phyloP scores from a whole-genome alignment of 2,329 filamentous ascomycete species.

The Magnaporthiopsis incrustans region DNA sequence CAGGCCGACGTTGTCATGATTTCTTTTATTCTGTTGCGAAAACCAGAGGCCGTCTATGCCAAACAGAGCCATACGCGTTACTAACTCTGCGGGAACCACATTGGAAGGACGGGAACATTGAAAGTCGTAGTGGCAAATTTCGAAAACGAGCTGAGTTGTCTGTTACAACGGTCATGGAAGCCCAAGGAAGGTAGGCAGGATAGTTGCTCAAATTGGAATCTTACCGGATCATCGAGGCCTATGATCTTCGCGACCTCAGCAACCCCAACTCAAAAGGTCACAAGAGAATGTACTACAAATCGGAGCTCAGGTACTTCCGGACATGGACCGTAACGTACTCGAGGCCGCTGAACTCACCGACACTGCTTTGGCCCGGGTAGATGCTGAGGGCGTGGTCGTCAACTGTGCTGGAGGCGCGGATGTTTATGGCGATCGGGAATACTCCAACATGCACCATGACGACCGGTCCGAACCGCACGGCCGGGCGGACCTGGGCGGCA shows the following conservation, averaged over 20 bases:
- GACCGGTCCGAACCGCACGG: conserved; percentile 48
- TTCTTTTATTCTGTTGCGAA: not conserved
- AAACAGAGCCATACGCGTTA: not conserved
- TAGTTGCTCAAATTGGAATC: not conserved
- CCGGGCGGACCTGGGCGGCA: conserved; percentile 39
- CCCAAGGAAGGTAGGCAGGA: not conserved
- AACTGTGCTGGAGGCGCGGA: conserved; percentile 53
- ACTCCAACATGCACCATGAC: conserved; percentile 61
- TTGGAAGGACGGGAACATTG: conserved; percentile 1
- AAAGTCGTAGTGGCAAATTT: not conserved
- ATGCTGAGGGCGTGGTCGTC: conserved; percentile 54
- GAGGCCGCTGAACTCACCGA: conserved; percentile 7
- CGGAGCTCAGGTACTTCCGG: conserved; percentile 29
- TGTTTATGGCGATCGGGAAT: conserved; percentile 53
- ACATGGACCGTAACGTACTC: conserved; percentile 24
- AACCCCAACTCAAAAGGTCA: conserved; percentile 27
- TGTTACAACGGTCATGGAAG: not conserved
- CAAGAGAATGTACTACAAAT: conserved; percentile 32
- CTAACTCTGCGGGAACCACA: not conserved
- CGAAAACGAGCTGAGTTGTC: too few species aligned
- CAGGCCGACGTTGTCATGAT: conserved; percentile 1
- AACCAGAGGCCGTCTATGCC: too few species aligned
- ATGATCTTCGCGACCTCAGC: conserved; percentile 11
- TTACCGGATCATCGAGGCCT: not conserved
- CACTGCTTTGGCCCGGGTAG: conserved; percentile 25